Evolutionary conservation across 129 eudicot genomes (phyloP).

Genomic region (Chrysanthemum lavandulifolium): DNA sequence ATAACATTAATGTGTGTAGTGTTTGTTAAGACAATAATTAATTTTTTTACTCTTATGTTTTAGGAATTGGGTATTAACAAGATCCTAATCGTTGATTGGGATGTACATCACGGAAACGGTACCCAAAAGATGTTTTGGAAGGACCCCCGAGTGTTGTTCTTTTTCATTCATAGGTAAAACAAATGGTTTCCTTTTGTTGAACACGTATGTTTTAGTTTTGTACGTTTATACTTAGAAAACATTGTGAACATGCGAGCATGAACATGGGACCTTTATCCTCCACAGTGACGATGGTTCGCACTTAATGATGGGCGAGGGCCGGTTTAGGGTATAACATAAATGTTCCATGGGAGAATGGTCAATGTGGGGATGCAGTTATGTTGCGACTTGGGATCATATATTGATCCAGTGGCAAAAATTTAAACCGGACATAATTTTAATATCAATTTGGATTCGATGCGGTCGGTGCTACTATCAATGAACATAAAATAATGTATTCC

Average conservation of each 20-base stretch:
- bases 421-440: constrained; percentile 64
- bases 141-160: constrained; percentile 81
- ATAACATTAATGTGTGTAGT: neutral
- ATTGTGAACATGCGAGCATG: constrained; percentile 49
- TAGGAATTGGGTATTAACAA: constrained; percentile 80
- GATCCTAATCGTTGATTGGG: constrained; percentile 96
- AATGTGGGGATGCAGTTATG: constrained; percentile 87
- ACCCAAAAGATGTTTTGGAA: constrained; percentile 88
- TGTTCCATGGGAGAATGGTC: constrained; percentile 86
- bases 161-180: constrained; percentile 88
- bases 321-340: constrained; percentile 86
- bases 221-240: constrained; percentile 4
- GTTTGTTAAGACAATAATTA: neutral
- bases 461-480: constrained; percentile 45
- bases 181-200: neutral
- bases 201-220: neutral
- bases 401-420: constrained; percentile 84
- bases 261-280: constrained; percentile 74
- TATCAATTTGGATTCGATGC: constrained; percentile 99
- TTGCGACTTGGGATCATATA: constrained; percentile 89
- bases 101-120: constrained; percentile 98
- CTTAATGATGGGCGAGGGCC: constrained; percentile 72
- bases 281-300: constrained; percentile 74
- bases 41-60: constrained; percentile 6
- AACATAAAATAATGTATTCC: neutral